These are phyloP conservation scores for Nidula microcarpa DNA, from an alignment of 768 basidiomycete species.

Conservation along the genomic window DNA sequence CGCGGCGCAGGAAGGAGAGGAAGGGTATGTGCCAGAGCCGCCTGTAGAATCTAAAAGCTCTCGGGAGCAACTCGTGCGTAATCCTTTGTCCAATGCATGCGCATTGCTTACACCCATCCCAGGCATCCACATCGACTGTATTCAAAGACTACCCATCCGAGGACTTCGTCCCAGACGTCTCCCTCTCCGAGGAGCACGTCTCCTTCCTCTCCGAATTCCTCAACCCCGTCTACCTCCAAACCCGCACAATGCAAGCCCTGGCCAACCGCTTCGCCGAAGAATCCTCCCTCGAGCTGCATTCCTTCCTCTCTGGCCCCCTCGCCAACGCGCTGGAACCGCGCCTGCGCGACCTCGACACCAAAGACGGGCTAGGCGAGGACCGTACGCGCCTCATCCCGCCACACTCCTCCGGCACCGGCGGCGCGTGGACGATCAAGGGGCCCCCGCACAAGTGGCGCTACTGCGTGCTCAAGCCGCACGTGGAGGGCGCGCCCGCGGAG, in stretches of 20 bases:
- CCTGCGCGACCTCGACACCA: conserved; percentile 58
- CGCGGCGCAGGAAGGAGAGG: conserved; percentile 85
- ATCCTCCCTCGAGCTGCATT: conserved; percentile 85
- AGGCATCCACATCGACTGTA: conserved; percentile 61
- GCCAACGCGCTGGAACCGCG: conserved; percentile 64
- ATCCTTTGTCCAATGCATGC: conserved; percentile 7
- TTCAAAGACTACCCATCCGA: conserved; percentile 53
- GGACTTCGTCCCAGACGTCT: conserved; percentile 44
- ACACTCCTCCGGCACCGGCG: conserved; percentile 60
- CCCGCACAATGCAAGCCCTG: conserved; percentile 76
- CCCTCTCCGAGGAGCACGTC: conserved; percentile 55
- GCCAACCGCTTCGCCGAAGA: conserved; percentile 80
- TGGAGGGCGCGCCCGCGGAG: conserved; percentile 31
- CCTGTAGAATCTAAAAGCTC: conserved; percentile 65
- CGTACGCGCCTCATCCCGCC: conserved; percentile 56
- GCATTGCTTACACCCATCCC: conserved; percentile 7
- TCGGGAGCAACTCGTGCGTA: conserved; percentile 86
- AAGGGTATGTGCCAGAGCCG: conserved; percentile 66
- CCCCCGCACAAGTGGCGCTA: conserved; percentile 97
- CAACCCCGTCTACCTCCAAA: conserved; percentile 87
- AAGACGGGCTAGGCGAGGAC: conserved; percentile 57
- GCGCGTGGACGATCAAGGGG: conserved; percentile 68
- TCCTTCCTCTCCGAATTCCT: conserved; percentile 81
- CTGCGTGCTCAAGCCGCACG: conserved; percentile 53
- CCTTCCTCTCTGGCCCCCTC: conserved; percentile 73